Percentiles rank a stretch among this genome's conserved stretches.
phyloP scores from a whole-genome alignment of 805 yeast species.

The Wickerhamiella slavikovae region DNA sequence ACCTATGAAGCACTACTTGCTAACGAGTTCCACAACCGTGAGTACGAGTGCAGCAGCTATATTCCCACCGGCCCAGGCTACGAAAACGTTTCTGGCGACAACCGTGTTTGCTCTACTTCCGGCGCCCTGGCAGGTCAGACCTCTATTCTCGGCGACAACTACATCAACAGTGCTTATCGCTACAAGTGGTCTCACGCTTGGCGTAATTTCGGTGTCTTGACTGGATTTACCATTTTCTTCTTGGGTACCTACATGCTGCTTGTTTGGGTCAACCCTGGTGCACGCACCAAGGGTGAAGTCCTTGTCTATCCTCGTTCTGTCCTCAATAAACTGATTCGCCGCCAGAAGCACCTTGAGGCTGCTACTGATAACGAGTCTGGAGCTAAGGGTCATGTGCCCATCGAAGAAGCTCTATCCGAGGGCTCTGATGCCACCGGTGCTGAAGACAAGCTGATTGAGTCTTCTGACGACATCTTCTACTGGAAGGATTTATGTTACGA shows the following conservation, averaged over 20 bases:
- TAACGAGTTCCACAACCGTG: constrained; percentile 40
- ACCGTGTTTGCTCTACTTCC: constrained; percentile 36
- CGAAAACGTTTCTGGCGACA: constrained; percentile 18
- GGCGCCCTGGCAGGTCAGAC: constrained; percentile 38
- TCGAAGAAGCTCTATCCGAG: background rate
- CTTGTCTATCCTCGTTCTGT: background rate
- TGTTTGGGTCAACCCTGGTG: constrained; percentile 4
- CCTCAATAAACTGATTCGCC: constrained; percentile 4
- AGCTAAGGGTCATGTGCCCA: constrained; percentile 14
- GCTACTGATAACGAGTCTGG: constrained; percentile 20
- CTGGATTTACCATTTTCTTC: constrained; percentile 27
- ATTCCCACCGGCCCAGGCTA: constrained; percentile 44
- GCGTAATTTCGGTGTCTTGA: constrained; percentile 52
- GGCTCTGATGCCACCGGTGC: constrained; percentile 14
- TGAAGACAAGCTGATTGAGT: constrained; percentile 7
- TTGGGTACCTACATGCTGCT: constrained; percentile 1
- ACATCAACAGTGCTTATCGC: constrained; percentile 25
- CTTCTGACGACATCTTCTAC: constrained; percentile 24
- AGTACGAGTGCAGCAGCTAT: constrained; percentile 31
- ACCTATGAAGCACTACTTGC: constrained; percentile 35
- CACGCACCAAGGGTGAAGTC: constrained; percentile 3
- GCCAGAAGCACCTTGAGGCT: constrained; percentile 15
- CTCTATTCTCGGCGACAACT: constrained; percentile 36
- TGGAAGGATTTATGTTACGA: constrained; percentile 39
- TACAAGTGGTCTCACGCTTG: constrained; percentile 40